phyloP scores from a whole-genome alignment of 192 early-diverging fungal genomes.

The Podila minutissima region DNA sequence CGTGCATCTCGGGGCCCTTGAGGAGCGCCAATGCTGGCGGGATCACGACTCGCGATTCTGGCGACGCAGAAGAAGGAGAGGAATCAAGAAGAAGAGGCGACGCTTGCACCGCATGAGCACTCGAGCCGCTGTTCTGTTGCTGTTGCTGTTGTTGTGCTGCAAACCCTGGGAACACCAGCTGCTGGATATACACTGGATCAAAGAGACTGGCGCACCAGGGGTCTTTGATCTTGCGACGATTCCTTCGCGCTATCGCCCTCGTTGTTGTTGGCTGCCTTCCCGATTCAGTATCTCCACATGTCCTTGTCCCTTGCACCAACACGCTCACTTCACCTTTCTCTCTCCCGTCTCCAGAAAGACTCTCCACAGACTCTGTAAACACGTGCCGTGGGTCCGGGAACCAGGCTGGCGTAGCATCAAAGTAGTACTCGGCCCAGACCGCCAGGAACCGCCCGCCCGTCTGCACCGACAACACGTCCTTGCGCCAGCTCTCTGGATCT shows the following conservation, averaged over 20 bases:
- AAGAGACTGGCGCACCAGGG: conserved; percentile 23
- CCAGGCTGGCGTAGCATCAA: conserved; percentile 18
- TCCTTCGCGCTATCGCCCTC: too few relatives aligned
- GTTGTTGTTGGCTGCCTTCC: too few relatives aligned
- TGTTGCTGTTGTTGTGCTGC: background rate
- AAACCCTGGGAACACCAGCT: conserved; percentile 17
- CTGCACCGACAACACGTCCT: conserved; percentile 30
- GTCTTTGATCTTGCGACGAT: background rate
- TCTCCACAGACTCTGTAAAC: background rate
- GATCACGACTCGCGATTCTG: background rate
- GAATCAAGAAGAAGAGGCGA: background rate
- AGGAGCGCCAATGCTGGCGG: conserved; percentile 27
- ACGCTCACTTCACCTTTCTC: background rate
- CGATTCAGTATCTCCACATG: too few relatives aligned
- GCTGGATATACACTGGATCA: conserved; percentile 15
- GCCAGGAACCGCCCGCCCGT: conserved; percentile 46
- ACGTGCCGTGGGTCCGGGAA: conserved; percentile 28
- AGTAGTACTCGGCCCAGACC: conserved; percentile 55
- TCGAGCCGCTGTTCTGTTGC: background rate
- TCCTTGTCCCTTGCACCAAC: background rate
- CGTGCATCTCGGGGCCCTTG: conserved; percentile 31
- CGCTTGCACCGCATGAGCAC: too few relatives aligned
- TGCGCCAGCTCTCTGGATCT: conserved; percentile 21
- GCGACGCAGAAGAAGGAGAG: background rate
- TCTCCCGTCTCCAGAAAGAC: background rate